A percentile compares a stretch with the other conserved stretches of the same genome.
Conservation (phyloP, 495 filamentous ascomycete genomes). For the Cercophora samala region DNA sequence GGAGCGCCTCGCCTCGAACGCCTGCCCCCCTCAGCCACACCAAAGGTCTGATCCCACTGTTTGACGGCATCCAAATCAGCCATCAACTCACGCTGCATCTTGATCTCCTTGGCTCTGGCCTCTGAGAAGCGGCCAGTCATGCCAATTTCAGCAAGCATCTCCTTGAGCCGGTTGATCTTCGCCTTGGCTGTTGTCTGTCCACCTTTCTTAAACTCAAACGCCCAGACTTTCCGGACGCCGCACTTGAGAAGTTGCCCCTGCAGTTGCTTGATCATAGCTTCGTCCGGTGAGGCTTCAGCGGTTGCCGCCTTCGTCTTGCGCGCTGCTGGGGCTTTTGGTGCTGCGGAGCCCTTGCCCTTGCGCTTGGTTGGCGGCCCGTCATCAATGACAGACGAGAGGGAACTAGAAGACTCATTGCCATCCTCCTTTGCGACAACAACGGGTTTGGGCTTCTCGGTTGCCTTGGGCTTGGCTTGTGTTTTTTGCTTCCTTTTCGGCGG, state of each 20-base stretch:
- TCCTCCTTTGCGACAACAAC: constrained; percentile 27
- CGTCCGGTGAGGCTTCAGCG: constrained; percentile 59
- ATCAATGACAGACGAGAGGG: constrained; percentile 69
- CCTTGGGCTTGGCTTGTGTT: constrained; percentile 25
- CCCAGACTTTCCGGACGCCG: constrained; percentile 91
- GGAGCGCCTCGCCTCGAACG: constrained; percentile 33
- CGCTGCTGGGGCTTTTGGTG: constrained; percentile 26
- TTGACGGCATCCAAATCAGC: constrained; percentile 79
- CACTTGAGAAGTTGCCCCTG: constrained; percentile 88
- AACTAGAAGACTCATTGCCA: constrained; percentile 55
- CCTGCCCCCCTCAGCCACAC: constrained; percentile 39
- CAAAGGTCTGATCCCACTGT: constrained; percentile 76
- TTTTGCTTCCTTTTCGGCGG: constrained; percentile 34
- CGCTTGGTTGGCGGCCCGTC: constrained; percentile 26
- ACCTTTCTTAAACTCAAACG: constrained; percentile 72
- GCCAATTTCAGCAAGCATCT: constrained; percentile 72
- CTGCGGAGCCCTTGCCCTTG: constrained; percentile 28
- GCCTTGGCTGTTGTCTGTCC: constrained; percentile 58
- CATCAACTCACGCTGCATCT: constrained; percentile 74
- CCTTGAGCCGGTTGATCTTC: constrained; percentile 79
- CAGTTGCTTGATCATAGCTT: constrained; percentile 83
- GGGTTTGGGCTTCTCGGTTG: constrained; percentile 9
- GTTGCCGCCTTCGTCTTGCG: constrained; percentile 27
- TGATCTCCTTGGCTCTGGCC: constrained; percentile 80
- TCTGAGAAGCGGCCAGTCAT: constrained; percentile 85